Percentiles rank a stretch among this genome's conserved stretches.
phyloP scores from a whole-genome alignment of 2,329 filamentous ascomycete species.

The Claviceps purpurea region DNA sequence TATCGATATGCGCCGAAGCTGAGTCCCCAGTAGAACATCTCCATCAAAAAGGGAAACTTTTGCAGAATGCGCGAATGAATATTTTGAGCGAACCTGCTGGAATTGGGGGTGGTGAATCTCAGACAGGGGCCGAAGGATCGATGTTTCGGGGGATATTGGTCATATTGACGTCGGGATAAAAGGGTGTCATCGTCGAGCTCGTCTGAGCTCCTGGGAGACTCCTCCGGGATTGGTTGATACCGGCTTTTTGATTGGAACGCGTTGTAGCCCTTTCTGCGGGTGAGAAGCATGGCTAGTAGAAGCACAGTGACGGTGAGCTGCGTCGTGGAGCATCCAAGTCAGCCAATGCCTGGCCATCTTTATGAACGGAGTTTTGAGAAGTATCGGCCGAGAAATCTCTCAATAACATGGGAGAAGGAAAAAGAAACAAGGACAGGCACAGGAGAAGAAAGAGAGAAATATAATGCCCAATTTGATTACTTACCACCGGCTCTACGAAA shows the following conservation, averaged over 20 bases:
- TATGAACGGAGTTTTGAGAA: too few relatives aligned
- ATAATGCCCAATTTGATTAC: constrained; percentile 1
- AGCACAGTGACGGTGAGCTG: constrained; percentile 25
- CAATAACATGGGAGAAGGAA: too few relatives aligned
- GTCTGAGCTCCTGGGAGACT: constrained; percentile 13
- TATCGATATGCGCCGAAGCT: constrained; percentile 6
- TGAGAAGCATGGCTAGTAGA: constrained; percentile 23
- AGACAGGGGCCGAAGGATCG: constrained; percentile 8
- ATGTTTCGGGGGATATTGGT: constrained; percentile 8
- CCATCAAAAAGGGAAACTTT: constrained; percentile 58
- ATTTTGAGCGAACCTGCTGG: constrained; percentile 42
- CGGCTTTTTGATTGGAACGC: constrained; percentile 12
- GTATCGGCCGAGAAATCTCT: too few relatives aligned
- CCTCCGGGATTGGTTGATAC: constrained; percentile 13
- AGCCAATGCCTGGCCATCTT: not conserved
- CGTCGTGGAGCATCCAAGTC: not conserved
- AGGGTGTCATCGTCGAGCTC: constrained; percentile 7
- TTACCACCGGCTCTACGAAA: constrained; percentile 21
- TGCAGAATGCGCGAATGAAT: constrained; percentile 49
- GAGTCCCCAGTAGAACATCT: constrained; percentile 58
- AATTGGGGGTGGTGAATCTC: constrained; percentile 45
- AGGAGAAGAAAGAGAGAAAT: not conserved
- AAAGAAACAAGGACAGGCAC: too few relatives aligned
- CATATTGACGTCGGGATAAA: constrained; percentile 3
- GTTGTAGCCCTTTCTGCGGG: constrained; percentile 21